These are phyloP conservation scores for Alternaria novae-zelandiae DNA, from an alignment of 2,329 filamentous ascomycete species.

Conservation along the genomic window DNA sequence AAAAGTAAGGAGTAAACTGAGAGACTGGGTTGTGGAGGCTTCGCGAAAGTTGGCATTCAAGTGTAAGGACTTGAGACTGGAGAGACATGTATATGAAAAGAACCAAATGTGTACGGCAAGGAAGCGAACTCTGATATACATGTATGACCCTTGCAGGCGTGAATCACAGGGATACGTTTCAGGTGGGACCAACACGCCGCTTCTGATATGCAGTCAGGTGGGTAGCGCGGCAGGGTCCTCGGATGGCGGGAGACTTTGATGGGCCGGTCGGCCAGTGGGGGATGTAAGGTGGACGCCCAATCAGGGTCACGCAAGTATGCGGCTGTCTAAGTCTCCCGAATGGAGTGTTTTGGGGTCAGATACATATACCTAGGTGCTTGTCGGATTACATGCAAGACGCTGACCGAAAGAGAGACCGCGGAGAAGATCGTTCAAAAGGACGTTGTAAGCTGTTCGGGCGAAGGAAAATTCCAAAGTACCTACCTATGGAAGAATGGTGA, in stretches of 20 bases:
- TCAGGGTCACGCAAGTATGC: slow-evolving; percentile 6
- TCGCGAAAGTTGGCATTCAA: background rate
- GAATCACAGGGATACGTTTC: slow-evolving; percentile 15
- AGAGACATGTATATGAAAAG: background rate
- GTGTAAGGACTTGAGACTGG: background rate
- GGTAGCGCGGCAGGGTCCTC: slow-evolving; percentile 24
- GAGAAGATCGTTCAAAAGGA: background rate
- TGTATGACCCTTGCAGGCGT: slow-evolving; percentile 16
- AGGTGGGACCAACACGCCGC: slow-evolving; percentile 24
- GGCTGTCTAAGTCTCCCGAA: background rate
- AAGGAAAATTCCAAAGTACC: background rate
- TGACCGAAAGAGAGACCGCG: background rate
- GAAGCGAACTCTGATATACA: slow-evolving; percentile 22
- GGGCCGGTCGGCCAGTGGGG: slow-evolving; percentile 8
- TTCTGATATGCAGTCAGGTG: slow-evolving; percentile 27
- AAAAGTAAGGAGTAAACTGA: background rate
- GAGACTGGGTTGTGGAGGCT: background rate
- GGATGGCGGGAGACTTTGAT: slow-evolving; percentile 13
- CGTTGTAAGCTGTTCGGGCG: background rate
- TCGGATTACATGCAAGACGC: background rate
- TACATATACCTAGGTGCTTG: background rate
- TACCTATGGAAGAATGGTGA: background rate
- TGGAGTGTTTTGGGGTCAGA: background rate
- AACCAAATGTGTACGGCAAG: background rate
- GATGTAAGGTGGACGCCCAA: slow-evolving; percentile 17